phyloP scores from a whole-genome alignment of 2,329 filamentous ascomycete genomes.

The Colletotrichum spinosum region DNA sequence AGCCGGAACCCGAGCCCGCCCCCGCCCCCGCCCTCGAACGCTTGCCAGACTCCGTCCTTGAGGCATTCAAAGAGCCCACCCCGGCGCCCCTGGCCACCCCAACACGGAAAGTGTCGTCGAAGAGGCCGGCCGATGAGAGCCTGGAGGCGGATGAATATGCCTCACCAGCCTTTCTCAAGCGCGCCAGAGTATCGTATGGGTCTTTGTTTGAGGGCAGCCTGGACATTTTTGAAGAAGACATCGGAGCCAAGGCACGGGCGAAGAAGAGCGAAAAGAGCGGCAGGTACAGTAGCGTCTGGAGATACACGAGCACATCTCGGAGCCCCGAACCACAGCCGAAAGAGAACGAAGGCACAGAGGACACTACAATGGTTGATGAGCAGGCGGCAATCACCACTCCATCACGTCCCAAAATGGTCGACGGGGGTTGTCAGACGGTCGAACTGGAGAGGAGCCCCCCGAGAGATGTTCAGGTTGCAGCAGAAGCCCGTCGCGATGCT shows the following conservation, averaged over 20 bases:
- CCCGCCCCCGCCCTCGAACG: conserved; percentile 32
- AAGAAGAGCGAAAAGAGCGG: conserved; percentile 79
- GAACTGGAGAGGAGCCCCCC: conserved; percentile 40
- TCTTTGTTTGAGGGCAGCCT: conserved; percentile 72
- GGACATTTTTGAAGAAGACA: conserved; percentile 79
- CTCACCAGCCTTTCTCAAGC: conserved; percentile 85
- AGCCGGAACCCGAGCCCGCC: conserved; percentile 36
- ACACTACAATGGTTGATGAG: conserved; percentile 24
- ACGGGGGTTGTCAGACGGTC: conserved; percentile 47
- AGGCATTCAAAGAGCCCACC: conserved; percentile 38
- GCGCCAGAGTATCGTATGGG: conserved; percentile 76
- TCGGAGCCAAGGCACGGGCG: conserved; percentile 67
- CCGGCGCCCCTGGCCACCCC: conserved; percentile 31
- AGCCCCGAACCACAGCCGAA: conserved; percentile 69
- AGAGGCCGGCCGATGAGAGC: conserved; percentile 48
- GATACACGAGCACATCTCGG: conserved; percentile 76
- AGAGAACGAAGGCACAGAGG: conserved; percentile 41
- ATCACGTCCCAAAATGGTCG: conserved; percentile 42
- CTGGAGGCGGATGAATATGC: conserved; percentile 68
- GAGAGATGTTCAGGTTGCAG: conserved; percentile 34
- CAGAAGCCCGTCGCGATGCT: conserved; percentile 26
- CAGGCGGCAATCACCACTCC: conserved; percentile 27
- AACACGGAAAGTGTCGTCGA: conserved; percentile 36
- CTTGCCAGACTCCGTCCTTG: conserved; percentile 32
- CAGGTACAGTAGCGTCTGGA: conserved; percentile 77